Evolutionary conservation across 1,139 yeast species (phyloP).

Genomic region (Lodderomyces jiufengensis): DNA sequence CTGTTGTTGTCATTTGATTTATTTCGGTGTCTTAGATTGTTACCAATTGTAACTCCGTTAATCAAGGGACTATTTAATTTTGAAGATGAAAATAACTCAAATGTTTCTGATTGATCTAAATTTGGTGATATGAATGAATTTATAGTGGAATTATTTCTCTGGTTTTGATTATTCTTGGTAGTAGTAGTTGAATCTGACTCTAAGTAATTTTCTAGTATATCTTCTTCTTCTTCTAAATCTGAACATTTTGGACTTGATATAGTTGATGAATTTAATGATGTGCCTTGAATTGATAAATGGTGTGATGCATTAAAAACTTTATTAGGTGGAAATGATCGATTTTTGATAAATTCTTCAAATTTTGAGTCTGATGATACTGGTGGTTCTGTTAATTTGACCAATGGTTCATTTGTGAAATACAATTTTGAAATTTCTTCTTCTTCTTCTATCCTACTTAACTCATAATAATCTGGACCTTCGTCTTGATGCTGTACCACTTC

Average conservation of each 20-base stretch:
- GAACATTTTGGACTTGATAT: slow-evolving; percentile 13
- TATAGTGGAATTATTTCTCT: not conserved
- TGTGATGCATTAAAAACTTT: slow-evolving; percentile 24
- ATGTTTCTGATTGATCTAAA: slow-evolving; percentile 6
- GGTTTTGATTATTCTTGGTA: not conserved
- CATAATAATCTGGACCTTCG: not conserved
- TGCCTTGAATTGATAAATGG: slow-evolving; percentile 33
- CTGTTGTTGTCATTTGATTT: slow-evolving; percentile 12
- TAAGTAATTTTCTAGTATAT: slow-evolving; percentile 34
- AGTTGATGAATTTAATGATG: not conserved
- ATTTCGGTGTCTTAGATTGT: slow-evolving; percentile 22
- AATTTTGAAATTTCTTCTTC: too few species aligned
- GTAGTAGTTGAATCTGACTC: slow-evolving; percentile 12
- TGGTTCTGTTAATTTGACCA: not conserved
- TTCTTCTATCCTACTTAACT: not conserved
- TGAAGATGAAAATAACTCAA: slow-evolving; percentile 18
- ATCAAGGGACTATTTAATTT: slow-evolving; percentile 36
- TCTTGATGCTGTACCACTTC: not conserved
- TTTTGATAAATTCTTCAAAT: not conserved
- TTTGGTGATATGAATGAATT: not conserved
- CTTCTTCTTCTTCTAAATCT: slow-evolving; percentile 16
- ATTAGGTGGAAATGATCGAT: not conserved
- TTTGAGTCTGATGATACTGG: slow-evolving; percentile 2
- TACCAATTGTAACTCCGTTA: slow-evolving; percentile 37
- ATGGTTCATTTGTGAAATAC: too few species aligned